These are phyloP conservation scores for Claviceps lovelessii DNA, from an alignment of 2,329 filamentous ascomycete genomes.

Conservation along the genomic window DNA sequence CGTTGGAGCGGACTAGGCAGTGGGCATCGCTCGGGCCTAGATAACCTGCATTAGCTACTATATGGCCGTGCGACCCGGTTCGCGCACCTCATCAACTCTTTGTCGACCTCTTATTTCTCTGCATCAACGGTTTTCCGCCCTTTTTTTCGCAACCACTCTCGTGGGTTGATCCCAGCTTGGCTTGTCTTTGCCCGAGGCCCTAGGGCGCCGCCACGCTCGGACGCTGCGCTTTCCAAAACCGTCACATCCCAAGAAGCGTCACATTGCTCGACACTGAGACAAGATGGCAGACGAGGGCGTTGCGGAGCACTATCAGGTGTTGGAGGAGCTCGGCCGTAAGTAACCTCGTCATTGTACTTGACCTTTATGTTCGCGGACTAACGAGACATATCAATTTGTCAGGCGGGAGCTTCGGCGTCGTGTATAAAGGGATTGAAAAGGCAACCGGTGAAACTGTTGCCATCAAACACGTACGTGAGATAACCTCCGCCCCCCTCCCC, in stretches of 20 bases:
- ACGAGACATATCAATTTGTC: constrained; percentile 1
- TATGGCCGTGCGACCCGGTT: constrained; percentile 1
- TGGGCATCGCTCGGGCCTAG: constrained; percentile 1
- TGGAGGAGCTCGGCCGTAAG: constrained; percentile 92
- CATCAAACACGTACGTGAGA: constrained; percentile 72
- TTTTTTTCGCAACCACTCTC: neutral
- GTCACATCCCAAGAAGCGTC: neutral
- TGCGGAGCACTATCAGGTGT: constrained; percentile 79
- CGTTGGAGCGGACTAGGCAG: constrained; percentile 4
- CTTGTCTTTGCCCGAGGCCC: neutral
- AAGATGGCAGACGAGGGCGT: constrained; percentile 49
- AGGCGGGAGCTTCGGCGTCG: constrained; percentile 92
- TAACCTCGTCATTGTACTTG: constrained; percentile 11
- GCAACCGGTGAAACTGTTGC: constrained; percentile 84
- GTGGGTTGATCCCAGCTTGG: neutral
- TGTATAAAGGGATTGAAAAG: constrained; percentile 92
- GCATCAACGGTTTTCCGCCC: neutral
- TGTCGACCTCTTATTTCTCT: neutral
- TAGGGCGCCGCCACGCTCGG: neutral
- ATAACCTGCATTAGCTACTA: constrained; percentile 1
- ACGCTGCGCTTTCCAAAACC: neutral
- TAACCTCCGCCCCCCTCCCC: neutral
- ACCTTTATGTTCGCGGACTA: neutral
- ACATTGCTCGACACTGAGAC: constrained; percentile 12
- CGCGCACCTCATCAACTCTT: neutral